phyloP scores from a whole-genome alignment of 2,329 filamentous ascomycete genomes.

The Ceratocystiopsis sp. region DNA sequence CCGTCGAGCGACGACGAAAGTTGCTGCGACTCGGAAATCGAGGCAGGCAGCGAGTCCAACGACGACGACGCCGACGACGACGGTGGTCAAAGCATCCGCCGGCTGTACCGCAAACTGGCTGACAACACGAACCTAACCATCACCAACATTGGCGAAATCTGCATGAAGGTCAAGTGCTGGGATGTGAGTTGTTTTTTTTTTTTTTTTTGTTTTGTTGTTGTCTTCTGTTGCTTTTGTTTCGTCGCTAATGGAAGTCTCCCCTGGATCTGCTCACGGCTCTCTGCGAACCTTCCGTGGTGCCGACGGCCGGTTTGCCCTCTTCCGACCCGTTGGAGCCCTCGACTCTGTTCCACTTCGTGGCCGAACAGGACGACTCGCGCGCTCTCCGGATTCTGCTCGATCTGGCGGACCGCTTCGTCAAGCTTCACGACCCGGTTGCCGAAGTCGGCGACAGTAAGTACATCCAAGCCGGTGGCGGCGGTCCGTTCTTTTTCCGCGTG shows the following conservation, averaged over 20 bases:
- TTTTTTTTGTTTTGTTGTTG: neutral
- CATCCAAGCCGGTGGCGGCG: conserved; percentile 14
- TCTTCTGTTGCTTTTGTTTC: neutral
- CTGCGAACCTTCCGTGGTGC: conserved; percentile 18
- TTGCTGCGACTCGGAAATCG: conserved; percentile 12
- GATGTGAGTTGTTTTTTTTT: conserved; percentile 11
- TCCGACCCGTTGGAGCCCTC: no score
- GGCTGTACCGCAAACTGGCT: conserved; percentile 36
- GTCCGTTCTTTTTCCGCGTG: conserved; percentile 20
- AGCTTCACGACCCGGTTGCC: no score
- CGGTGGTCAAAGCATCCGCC: conserved; percentile 14
- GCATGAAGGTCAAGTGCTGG: conserved; percentile 49
- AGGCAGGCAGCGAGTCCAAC: conserved; percentile 14
- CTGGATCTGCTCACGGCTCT: conserved; percentile 28
- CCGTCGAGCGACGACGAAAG: conserved; percentile 19
- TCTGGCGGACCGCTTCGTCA: conserved; percentile 27
- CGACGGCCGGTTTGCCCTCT: conserved; percentile 11
- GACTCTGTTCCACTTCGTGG: conserved; percentile 25
- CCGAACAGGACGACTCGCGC: conserved; percentile 33
- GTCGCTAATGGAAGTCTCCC: conserved; percentile 24
- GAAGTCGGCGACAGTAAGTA: no score
- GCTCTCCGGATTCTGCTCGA: conserved; percentile 42
- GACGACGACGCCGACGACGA: conserved; percentile 18
- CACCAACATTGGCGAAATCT: conserved; percentile 55
- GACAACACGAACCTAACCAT: conserved; percentile 56